Base-by-base conservation (phyloP, 495 filamentous ascomycete genomes). In the Friedmanniomyces simplex region DNA sequence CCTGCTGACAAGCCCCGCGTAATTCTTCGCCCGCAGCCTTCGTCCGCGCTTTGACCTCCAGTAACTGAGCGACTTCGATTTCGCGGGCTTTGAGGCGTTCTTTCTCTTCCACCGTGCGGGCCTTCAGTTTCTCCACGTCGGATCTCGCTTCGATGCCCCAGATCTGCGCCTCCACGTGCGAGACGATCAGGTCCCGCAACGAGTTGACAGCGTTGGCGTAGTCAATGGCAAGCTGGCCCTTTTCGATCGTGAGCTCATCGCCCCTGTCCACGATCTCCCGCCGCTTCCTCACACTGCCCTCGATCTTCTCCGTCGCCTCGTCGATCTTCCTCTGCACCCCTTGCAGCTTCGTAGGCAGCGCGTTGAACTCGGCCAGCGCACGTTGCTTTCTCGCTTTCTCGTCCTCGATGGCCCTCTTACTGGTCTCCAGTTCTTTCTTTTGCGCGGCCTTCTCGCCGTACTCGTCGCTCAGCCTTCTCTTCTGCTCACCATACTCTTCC, bases 101-200 rank as follows among this genome's bases (percentile, higher is more conserved):
- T 34, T 69, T 73, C 46, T 87, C 80, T 16, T 82, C 76, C 2
- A 62, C 50, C 61, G 89, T 88, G 34, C 81, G 84, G 16, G 71
- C 70, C 62, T 77, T 77, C 7, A 95, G 72, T 13, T 72, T 73
- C 51, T 82, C 78, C 5, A 86, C 67, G 60, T 96, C 93, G 0
- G 90, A 96, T 10, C 73, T 67, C 0, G 89, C 91, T 72, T 98
- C 94, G 30, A 91, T 74, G 7, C 82, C 72, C 47, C 79, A 74
- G 43, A 96, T 68, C 55, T 87, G 77, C 1, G 77, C 76, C 63
- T 88, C 82, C 14, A 89, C 67, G 12, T 89, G 74, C 30, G 80
- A 77, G 41, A 84, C 76, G 54, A 87, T 80, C 11, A 77, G 68
- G 28, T 69, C 66, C 13, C 80, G 80, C 22, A 95, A 76, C 20